Evolutionary conservation across 1,284 basidiomycete genomes (phyloP).

Genomic region (Coniferiporia weirii): DNA sequence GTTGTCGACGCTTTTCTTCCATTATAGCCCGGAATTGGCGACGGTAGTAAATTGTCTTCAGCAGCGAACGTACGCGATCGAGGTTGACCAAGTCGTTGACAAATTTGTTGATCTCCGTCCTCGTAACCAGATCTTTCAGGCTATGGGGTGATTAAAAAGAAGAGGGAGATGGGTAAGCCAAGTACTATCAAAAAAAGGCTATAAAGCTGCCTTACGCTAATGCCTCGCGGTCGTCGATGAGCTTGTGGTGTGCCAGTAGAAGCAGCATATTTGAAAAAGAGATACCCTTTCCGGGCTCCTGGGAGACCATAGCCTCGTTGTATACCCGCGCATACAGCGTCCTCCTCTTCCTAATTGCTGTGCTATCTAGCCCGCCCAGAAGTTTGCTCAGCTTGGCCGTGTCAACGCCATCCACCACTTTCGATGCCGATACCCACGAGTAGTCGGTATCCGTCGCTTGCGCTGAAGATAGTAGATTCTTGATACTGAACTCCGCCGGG

Average conservation of each 20-base stretch:
- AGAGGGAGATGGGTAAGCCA: background rate
- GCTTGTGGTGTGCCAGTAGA: conserved; percentile 85
- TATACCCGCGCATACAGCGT: conserved; percentile 72
- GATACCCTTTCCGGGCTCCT: conserved; percentile 73
- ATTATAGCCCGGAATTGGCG: conserved; percentile 55
- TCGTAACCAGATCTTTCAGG: conserved; percentile 72
- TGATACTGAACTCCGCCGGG: conserved; percentile 60
- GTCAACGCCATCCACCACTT: conserved; percentile 53
- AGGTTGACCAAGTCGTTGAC: conserved; percentile 81
- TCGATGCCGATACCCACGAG: conserved; percentile 17
- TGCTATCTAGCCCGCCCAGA: conserved; percentile 62
- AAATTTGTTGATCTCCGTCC: conserved; percentile 73
- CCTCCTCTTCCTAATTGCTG: conserved; percentile 58
- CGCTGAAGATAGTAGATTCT: conserved; percentile 51
- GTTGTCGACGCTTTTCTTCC: conserved; percentile 32
- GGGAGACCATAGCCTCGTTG: conserved; percentile 78
- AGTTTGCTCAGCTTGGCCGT: conserved; percentile 53
- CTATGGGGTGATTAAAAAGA: conserved; percentile 34
- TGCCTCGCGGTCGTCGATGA: conserved; percentile 86
- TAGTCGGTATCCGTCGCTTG: conserved; percentile 25
- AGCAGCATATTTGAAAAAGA: conserved; percentile 90
- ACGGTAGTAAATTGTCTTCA: conserved; percentile 72
- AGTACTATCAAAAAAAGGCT: background rate
- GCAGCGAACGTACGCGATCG: conserved; percentile 75
- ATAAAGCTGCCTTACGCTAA: conserved; percentile 55